Evolutionary conservation across 305 asterid genomes (phyloP), one percentile per base, ranked within the genome.

Genomic region (Solanum hybrid): DNA sequence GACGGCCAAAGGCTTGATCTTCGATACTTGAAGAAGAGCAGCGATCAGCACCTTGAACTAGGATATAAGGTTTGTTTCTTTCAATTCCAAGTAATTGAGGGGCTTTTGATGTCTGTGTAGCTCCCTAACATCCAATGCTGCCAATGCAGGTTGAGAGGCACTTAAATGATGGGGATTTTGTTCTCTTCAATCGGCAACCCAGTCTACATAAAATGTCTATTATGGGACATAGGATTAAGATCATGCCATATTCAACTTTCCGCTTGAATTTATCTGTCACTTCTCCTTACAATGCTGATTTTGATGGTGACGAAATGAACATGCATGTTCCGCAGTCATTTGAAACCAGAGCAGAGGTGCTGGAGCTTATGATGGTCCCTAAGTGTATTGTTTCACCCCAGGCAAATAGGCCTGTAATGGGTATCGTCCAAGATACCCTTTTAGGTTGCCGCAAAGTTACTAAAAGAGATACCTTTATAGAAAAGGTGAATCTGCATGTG

Each of bases 1-100:
- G 99, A 97, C 40, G 99, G 99, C 5, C 99, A 97, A 93, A 95
- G 99, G 97, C 99, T 97, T 92, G 99, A 97, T 94, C 98, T 97
- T 46, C 96, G 99, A 69, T 97, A 97, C 92, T 92, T 97, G 95
- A 97, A 97, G 95, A 97, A 97, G 93, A 97, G 99, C 95, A 97
- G 98, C 86, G 99, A 97, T 91, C 96, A 94, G 86, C 99, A 97
- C 95, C 95, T 97, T 42, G 99, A 97, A 89, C 97, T 97, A 51
- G 99, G 99, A 83, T 97, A 97, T 89, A 97, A 97, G 95, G 99
- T 95, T 90, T 87, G 89, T 28, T 35, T 88, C 80, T 42, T 74
- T 57, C n/a, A 14, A 46, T 46, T 51, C 42, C 88, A 20, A 33
- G 39, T 81, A 87, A 73, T 40, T 29, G 80, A 33, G 22, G 24